These are phyloP conservation scores for Cladophialophora yegresii DNA, from an alignment of 2,329 filamentous ascomycete species.

Conservation along the genomic window DNA sequence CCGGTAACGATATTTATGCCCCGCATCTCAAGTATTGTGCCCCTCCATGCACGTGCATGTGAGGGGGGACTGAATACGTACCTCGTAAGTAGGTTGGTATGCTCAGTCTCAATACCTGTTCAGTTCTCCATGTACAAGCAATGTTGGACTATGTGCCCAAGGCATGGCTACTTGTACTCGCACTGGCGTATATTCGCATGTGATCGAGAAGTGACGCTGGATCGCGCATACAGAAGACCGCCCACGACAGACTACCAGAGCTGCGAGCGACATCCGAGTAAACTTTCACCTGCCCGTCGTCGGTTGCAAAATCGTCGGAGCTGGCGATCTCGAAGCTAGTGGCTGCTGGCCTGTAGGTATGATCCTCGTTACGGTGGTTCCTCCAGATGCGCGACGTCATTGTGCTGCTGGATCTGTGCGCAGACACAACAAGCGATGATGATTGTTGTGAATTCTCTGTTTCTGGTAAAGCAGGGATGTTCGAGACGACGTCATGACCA, in stretches of 20 bases:
- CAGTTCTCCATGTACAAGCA: too few species aligned
- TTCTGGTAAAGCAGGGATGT: not conserved
- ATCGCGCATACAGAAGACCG: not conserved
- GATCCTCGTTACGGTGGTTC: too few species aligned
- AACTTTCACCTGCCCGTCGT: not conserved
- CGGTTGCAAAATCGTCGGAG: not conserved
- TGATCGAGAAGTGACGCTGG: not conserved
- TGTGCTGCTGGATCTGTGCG: not conserved
- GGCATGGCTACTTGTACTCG: not conserved
- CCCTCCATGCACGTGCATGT: conserved; percentile 8
- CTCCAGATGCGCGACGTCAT: conserved; percentile 1
- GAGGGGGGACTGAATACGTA: not conserved
- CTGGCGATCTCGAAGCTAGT: not conserved
- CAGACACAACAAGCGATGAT: not conserved
- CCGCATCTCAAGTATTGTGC: not conserved
- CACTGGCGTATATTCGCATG: not conserved
- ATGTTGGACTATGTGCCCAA: not conserved
- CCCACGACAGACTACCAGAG: not conserved
- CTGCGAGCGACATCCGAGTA: not conserved
- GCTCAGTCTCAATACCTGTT: too few species aligned
- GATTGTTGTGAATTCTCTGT: not conserved
- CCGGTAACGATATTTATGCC: not conserved
- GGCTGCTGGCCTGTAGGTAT: not conserved
- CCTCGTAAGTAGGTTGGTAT: too few species aligned
- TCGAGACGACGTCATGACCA: not conserved